Base-by-base conservation (phyloP, 2,329 filamentous ascomycete genomes). In the Cytospora leucostoma region DNA sequence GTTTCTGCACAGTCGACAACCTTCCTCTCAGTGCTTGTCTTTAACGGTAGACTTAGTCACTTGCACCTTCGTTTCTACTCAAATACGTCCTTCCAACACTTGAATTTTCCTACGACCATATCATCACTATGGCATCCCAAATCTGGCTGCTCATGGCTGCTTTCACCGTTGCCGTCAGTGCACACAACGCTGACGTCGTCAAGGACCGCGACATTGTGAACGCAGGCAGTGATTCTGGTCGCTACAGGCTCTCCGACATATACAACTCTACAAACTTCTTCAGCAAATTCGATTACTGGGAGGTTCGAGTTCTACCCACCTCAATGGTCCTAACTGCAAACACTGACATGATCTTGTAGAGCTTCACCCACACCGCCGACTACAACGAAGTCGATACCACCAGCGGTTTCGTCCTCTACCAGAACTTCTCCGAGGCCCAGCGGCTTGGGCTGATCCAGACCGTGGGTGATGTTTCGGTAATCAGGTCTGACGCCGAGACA, bases 341-440 rank as follows among this genome's bases (percentile, higher is more conserved):
- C 56, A 7, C 61, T 63, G 50, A 63, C 57, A 35, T 17, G 4
- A 37, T 10, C 27, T 27, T 12, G n/a, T 32, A 64, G 56, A 64
- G 51, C 27, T 49, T 19, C 19, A 40, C 15, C 3, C 47, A 71
- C 56, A 70, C 59, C 4, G 51, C 44, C 10, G 4, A 50, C 17
- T 61, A 61, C 32, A 32, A n/a, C 15, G 59, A 67, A 19, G 53
- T 69, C 6, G 89, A 92, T 69, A 86, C 86, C 7, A 92, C 86
- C 52, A 71, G 82, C 62, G 89, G 89, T 10, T 89, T 83, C 69
- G 88, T 91, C 56, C 76, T 79, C 62, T 93, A 82, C 68, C 72
- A 74, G 53, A 73, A 62, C 70, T 68, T 72, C 57, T 32, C 65
- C 1, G 72, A 75, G 27, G 79, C 80, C 15, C 50, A 70, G 10